Base-by-base conservation (phyloP, 169 alveolate species). In the Eimeria mitis region DNA sequence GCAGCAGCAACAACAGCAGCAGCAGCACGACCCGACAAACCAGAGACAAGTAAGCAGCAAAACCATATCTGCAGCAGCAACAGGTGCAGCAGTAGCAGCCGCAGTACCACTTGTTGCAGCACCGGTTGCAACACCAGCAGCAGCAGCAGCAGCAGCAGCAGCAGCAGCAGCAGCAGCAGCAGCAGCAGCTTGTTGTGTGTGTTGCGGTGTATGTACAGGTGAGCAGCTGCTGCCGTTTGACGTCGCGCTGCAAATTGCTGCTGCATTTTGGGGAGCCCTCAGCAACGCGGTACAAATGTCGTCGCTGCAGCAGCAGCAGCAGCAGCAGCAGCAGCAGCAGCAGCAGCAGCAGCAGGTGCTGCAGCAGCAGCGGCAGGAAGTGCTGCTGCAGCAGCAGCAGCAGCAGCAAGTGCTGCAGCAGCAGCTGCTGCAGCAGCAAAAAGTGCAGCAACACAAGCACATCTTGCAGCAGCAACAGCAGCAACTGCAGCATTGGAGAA, bases 291-390 rank as follows among this genome's bases (percentile, higher is more conserved):
- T 81, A 47, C 89, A 81, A 75, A 81, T 47, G 89, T 6, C 89
- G 52, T 42, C 68, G 89, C 68, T 79, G 89, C 89, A 79, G 89
- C 89, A 79, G 89, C 70, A 79, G 47, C 89, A 49, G 70, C 70
- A 23, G 89, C 89, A 49, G 34, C 89, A 44, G 68, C 89, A 44
- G 73, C 89, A 84, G 76, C 71, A 84, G 78, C 78, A 84, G 59
- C 73, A 19, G 42, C 59, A 0, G 76, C 78, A 31, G 78, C 56
- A 49, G 89, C 85, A 44, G 61, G 40, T 23, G 59, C 59, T 42
- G 40, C 85, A 75, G 37, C 56, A 75, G 59, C 37, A 0, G 37
- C 84, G 21, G 56, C 84, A 75, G 14, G 31, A 75, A 37, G 5
- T 37, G 11, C 84, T 6, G 59, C 84, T 6, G 56, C 84, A 42